These are phyloP conservation scores for Hypoxylon crocopeplum DNA, from an alignment of 495 filamentous ascomycete genomes.

Conservation along the genomic window DNA sequence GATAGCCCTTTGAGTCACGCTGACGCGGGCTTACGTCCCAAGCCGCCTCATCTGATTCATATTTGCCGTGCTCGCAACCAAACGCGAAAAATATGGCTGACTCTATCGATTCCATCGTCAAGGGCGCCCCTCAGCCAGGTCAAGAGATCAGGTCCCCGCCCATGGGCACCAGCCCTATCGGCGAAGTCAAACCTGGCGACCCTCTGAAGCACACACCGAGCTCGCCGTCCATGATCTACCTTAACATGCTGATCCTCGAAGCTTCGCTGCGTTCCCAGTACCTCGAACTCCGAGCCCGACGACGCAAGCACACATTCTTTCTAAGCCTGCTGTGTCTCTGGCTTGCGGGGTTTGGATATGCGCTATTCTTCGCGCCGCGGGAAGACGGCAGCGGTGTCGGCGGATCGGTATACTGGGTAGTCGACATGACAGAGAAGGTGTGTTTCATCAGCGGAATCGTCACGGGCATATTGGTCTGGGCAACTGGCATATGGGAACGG, in stretches of 20 bases:
- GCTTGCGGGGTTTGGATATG: conserved; percentile 83
- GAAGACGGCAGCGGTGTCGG: conserved; percentile 91
- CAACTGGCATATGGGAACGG: conserved; percentile 92
- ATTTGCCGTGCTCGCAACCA: background rate
- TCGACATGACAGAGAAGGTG: conserved; percentile 87
- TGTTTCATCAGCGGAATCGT: conserved; percentile 86
- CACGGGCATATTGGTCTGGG: conserved; percentile 84
- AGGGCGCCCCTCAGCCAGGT: conserved; percentile 70
- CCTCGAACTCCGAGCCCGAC: conserved; percentile 82
- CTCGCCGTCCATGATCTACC: conserved; percentile 93
- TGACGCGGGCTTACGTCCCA: conserved; percentile 44
- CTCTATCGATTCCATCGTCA: conserved; percentile 85
- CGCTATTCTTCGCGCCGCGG: conserved; percentile 84
- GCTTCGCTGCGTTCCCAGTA: conserved; percentile 93
- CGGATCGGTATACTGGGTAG: conserved; percentile 93
- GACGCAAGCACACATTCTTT: conserved; percentile 96
- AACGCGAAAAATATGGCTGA: conserved; percentile 51
- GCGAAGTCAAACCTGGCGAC: conserved; percentile 60
- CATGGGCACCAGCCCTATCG: conserved; percentile 51
- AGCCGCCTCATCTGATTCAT: conserved; percentile 71
- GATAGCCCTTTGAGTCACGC: conserved; percentile 18
- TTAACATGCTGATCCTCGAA: conserved; percentile 97
- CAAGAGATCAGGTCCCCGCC: conserved; percentile 43
- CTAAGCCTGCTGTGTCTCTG: conserved; percentile 77
- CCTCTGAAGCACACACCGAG: conserved; percentile 83